Evolutionary conservation across 2,329 filamentous ascomycete genomes (phyloP).

Genomic region (Exophiala mesophila): DNA sequence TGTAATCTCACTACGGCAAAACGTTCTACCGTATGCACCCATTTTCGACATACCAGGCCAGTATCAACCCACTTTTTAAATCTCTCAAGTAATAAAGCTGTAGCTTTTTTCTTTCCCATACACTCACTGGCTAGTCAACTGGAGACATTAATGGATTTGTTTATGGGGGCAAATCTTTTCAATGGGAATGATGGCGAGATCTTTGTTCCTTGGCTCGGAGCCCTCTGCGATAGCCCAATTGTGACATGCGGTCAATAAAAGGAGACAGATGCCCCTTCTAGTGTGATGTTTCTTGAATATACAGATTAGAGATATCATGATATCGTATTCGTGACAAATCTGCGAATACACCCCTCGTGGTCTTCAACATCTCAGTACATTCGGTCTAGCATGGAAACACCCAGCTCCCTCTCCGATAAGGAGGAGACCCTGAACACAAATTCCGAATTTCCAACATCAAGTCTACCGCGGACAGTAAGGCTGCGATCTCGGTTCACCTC

Average conservation of each 20-base stretch:
- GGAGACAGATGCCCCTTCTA: no score
- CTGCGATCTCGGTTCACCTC: background rate
- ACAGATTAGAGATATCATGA: no score
- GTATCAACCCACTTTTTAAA: conserved; percentile 1
- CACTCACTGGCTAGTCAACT: no score
- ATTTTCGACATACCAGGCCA: background rate
- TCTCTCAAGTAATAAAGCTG: conserved; percentile 1
- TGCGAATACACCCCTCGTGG: no score
- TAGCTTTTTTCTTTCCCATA: conserved; percentile 2
- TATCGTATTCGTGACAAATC: no score
- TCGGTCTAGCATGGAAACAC: conserved; percentile 4
- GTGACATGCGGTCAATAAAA: no score
- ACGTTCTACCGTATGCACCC: background rate
- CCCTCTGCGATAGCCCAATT: background rate
- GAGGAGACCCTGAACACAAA: background rate
- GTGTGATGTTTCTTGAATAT: no score
- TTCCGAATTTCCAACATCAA: background rate
- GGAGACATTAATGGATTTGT: no score
- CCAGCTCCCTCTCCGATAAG: background rate
- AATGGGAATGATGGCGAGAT: background rate
- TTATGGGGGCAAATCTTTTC: no score
- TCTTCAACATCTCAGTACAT: no score
- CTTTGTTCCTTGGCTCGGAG: no score
- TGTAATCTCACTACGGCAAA: no score
- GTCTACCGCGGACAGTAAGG: background rate